Evolutionary conservation across 106 monocot species (phyloP).

Genomic region (Platanthera guangdongensis): DNA sequence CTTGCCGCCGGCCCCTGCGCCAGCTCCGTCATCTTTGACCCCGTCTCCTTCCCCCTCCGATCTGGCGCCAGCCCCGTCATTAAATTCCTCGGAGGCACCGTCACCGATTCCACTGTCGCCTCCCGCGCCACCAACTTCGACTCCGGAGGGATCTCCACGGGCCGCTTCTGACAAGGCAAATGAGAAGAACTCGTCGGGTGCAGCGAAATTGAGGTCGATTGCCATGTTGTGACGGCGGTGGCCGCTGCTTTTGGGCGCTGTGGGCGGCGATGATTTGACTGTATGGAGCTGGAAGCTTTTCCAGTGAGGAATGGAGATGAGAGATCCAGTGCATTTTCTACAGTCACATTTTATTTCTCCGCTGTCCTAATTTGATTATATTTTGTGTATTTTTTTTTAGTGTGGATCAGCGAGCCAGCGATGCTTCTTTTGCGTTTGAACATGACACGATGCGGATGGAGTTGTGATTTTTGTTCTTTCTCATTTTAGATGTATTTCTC

Average conservation of each 20-base stretch:
- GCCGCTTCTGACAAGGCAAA: conserved; percentile 22
- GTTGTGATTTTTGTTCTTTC: background rate
- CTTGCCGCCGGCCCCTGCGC: conserved; percentile 30
- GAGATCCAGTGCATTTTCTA: background rate
- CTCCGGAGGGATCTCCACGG: conserved; percentile 19
- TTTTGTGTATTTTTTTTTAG: conserved; percentile 3
- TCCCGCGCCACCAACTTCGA: conserved; percentile 24
- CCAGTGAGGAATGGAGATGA: background rate
- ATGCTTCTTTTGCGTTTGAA: background rate
- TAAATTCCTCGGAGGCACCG: conserved; percentile 13
- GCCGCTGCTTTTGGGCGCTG: background rate
- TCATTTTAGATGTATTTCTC: background rate
- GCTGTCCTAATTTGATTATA: background rate
- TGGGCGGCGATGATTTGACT: conserved; percentile 2
- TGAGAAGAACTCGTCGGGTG: conserved; percentile 4
- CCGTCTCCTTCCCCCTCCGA: conserved; percentile 12
- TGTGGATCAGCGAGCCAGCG: background rate
- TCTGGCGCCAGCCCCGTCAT: conserved; percentile 6
- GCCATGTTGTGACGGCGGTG: background rate
- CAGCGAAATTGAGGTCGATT: background rate
- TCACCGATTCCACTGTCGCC: conserved; percentile 13
- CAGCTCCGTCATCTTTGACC: conserved; percentile 16
- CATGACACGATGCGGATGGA: background rate
- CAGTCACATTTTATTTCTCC: background rate
- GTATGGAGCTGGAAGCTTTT: background rate